phyloP scores from a whole-genome alignment of 768 basidiomycete genomes.

The Lentinula sp. region DNA sequence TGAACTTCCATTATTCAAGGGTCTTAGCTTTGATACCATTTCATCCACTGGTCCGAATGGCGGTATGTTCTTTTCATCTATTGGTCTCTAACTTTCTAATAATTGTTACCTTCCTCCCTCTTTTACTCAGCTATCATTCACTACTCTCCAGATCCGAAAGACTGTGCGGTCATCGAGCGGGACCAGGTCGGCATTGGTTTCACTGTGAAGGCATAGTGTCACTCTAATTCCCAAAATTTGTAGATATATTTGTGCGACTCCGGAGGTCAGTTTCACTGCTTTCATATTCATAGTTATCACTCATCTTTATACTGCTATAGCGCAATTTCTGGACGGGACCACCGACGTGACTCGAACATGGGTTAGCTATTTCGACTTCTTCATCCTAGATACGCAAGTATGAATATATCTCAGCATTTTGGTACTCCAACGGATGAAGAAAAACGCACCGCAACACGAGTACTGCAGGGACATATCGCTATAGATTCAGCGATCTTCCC shows the following conservation, averaged over 20 bases:
- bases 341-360: constrained; percentile 92
- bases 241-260: constrained; percentile 65
- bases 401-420: constrained; percentile 58
- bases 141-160: constrained; percentile 72
- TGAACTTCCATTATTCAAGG: constrained; percentile 73
- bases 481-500: constrained; percentile 87
- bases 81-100: not conserved
- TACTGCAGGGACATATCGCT: constrained; percentile 86
- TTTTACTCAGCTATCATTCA: constrained; percentile 76
- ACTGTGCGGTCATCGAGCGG: constrained; percentile 69
- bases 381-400: not conserved
- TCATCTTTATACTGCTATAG: constrained; percentile 23
- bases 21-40: constrained; percentile 88
- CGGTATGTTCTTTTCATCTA: constrained; percentile 38
- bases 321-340: constrained; percentile 88
- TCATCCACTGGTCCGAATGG: constrained; percentile 91
- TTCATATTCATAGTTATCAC: not conserved
- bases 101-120: not conserved
- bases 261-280: constrained; percentile 47
- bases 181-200: constrained; percentile 46
- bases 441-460: constrained; percentile 84
- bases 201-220: not conserved
- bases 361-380: constrained; percentile 33
- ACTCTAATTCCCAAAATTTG: not conserved
- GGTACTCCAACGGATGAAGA: constrained; percentile 79